These are phyloP conservation scores for Leccinum variabile DNA, from an alignment of 1,284 basidiomycete species.

Conservation along the genomic window DNA sequence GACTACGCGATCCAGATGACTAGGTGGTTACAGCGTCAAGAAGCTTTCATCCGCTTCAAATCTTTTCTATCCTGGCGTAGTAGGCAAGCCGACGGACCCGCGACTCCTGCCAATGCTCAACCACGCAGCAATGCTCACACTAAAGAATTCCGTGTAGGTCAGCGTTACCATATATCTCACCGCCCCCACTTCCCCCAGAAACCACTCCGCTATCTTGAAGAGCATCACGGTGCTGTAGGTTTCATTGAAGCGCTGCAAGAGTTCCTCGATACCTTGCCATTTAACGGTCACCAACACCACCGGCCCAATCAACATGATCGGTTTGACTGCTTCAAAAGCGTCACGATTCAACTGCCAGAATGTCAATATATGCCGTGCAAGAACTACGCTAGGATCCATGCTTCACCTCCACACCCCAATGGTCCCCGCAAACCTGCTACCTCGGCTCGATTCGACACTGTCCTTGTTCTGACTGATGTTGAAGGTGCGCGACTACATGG, in stretches of 20 bases:
- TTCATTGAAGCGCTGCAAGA: too few species aligned
- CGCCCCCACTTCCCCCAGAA: too few species aligned
- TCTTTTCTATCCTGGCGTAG: background rate
- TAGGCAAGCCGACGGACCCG: background rate
- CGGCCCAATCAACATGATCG: background rate
- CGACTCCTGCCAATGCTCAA: background rate
- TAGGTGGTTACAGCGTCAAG: constrained; percentile 9
- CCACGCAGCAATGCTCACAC: background rate
- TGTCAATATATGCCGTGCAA: background rate
- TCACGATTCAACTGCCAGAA: background rate
- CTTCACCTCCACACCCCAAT: background rate
- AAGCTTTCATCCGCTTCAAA: constrained; percentile 5
- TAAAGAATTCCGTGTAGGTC: background rate
- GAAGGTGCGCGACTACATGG: background rate
- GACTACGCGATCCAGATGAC: constrained; percentile 15
- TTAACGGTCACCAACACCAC: background rate
- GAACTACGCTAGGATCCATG: background rate
- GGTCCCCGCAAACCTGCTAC: background rate
- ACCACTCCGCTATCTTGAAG: too few species aligned
- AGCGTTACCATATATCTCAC: background rate
- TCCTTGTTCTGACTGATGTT: background rate
- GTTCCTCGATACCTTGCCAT: too few species aligned
- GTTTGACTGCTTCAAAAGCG: constrained; percentile 1
- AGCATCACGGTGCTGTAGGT: too few species aligned
- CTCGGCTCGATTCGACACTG: background rate